A percentile compares a stretch with the other conserved stretches of the same genome.
These are phyloP conservation scores for Boletus barrowsii DNA, from an alignment of 768 basidiomycete species.

Conservation along the genomic window DNA sequence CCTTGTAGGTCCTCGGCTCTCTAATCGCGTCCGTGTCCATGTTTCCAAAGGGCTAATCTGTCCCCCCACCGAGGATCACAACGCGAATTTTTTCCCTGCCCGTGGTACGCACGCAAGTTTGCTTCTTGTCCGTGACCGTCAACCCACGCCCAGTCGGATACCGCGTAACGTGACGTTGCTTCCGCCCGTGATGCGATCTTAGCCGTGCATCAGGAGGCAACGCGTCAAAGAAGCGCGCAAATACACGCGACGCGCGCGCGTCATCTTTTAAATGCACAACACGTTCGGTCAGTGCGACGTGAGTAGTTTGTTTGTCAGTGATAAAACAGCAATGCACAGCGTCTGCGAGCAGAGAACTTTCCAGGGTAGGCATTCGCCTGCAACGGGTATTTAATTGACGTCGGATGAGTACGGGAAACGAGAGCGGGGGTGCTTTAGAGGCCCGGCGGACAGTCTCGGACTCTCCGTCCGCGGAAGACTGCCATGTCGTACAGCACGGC, in stretches of 20 bases:
- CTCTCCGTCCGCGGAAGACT: no score
- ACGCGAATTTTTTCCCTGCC: background rate
- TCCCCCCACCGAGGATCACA: slow-evolving; percentile 53
- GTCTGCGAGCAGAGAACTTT: no score
- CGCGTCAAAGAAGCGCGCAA: no score
- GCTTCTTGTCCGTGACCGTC: slow-evolving; percentile 58
- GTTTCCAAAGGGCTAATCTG: slow-evolving; percentile 45
- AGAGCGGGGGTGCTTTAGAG: no score
- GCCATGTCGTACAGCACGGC: no score
- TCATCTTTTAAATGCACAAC: slow-evolving; percentile 32
- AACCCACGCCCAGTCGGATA: slow-evolving; percentile 61
- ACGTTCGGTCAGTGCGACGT: slow-evolving; percentile 17
- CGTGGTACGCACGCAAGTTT: slow-evolving; percentile 1
- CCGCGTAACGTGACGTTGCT: slow-evolving; percentile 59
- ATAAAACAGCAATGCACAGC: background rate
- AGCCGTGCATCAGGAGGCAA: background rate
- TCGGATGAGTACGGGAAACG: no score
- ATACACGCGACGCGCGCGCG: slow-evolving; percentile 28
- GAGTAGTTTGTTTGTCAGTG: slow-evolving; percentile 11
- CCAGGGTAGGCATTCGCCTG: no score
- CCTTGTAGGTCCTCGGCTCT: slow-evolving; percentile 58
- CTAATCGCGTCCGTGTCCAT: slow-evolving; percentile 52
- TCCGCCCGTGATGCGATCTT: slow-evolving; percentile 55
- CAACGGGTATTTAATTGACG: no score
- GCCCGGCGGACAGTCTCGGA: no score